phyloP scores from a whole-genome alignment of 2,329 filamentous ascomycete genomes.

The Diaporthe citrichinensis region DNA sequence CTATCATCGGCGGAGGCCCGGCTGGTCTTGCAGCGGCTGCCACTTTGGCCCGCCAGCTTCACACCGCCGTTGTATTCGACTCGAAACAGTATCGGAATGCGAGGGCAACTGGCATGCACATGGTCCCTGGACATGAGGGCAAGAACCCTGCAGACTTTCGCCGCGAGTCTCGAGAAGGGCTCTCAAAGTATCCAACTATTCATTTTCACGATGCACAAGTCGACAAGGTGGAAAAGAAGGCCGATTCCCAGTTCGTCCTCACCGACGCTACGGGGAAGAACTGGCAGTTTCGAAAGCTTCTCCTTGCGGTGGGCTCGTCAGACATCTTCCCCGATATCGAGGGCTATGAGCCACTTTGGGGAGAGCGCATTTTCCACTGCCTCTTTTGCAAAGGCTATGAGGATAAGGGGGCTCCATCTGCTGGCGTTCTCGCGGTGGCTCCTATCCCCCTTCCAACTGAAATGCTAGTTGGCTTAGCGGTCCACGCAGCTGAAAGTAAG shows the following conservation, averaged over 20 bases:
- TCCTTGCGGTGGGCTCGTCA: conserved; percentile 66
- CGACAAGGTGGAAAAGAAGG: conserved; percentile 43
- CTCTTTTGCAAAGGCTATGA: conserved; percentile 74
- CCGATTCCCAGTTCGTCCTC: conserved; percentile 37
- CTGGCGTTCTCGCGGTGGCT: conserved; percentile 52
- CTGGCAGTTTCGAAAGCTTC: conserved; percentile 66
- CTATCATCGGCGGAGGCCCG: conserved; percentile 67
- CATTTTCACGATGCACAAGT: conserved; percentile 46
- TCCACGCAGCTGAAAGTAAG: conserved; percentile 22
- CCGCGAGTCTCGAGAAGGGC: conserved; percentile 50
- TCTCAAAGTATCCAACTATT: conserved; percentile 53
- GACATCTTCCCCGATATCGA: conserved; percentile 65
- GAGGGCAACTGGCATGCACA: conserved; percentile 63
- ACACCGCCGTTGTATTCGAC: conserved; percentile 64
- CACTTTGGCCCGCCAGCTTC: conserved; percentile 63
- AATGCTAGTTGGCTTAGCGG: background rate
- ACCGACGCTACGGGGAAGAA: conserved; percentile 55
- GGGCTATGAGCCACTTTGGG: conserved; percentile 70
- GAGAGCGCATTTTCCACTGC: conserved; percentile 68
- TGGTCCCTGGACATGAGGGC: conserved; percentile 56
- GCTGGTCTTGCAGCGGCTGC: conserved; percentile 63
- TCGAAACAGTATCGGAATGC: conserved; percentile 65
- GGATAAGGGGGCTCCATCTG: conserved; percentile 61
- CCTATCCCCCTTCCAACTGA: background rate
- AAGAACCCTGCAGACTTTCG: conserved; percentile 52